These are phyloP conservation scores for Plasmodium billcollinsi DNA, from an alignment of 169 alveolate species.

Conservation along the genomic window DNA sequence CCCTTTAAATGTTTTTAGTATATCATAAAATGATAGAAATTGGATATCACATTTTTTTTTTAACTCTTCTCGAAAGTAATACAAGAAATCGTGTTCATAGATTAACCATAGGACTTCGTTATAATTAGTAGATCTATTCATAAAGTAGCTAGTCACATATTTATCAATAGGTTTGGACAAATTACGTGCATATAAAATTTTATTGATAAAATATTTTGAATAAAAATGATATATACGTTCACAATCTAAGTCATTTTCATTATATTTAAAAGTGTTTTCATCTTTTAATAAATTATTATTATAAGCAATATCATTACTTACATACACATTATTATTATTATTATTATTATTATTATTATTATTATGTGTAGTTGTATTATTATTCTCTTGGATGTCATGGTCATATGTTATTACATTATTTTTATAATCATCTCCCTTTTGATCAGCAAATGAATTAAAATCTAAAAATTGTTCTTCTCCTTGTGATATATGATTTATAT, in stretches of 20 bases:
- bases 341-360: neutral
- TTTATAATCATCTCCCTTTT: no score
- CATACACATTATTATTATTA: neutral
- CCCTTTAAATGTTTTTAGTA: constrained; percentile 55
- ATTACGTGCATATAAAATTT: constrained; percentile 16
- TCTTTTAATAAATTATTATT: neutral
- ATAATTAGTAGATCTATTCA: constrained; percentile 55
- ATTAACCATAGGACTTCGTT: constrained; percentile 21
- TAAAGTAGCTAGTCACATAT: constrained; percentile 3
- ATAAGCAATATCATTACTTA: neutral
- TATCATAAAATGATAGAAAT: constrained; percentile 47
- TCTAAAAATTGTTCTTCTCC: no score
- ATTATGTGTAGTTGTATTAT: neutral
- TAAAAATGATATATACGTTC: constrained; percentile 57
- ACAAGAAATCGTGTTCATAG: constrained; percentile 62
- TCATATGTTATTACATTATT: neutral
- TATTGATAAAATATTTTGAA: constrained; percentile 29
- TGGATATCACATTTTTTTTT: constrained; percentile 54
- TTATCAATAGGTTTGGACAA: constrained; percentile 19
- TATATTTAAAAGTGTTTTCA: neutral
- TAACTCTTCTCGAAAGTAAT: constrained; percentile 49
- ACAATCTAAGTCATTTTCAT: constrained; percentile 15
- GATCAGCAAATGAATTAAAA: no score
- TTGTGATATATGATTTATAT: no score
- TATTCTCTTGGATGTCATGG: neutral